These are phyloP conservation scores for Aspergillus caelatus DNA, from an alignment of 2,329 filamentous ascomycete species.

Conservation along the genomic window DNA sequence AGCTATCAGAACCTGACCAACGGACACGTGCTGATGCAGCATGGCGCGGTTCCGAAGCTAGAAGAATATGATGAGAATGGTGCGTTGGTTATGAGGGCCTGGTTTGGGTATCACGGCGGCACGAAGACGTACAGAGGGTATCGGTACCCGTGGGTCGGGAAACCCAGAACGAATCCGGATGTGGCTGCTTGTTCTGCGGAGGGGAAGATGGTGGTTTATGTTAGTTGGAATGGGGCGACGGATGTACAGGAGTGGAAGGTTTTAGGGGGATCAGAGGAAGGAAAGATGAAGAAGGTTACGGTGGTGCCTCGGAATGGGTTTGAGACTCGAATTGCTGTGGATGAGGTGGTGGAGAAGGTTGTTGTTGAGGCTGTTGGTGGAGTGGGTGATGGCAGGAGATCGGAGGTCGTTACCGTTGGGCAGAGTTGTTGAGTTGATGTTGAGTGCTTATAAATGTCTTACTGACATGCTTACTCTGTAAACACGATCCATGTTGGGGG, in stretches of 20 bases:
- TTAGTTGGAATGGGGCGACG: conserved; percentile 45
- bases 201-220: conserved; percentile 30
- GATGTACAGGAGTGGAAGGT: conserved; percentile 29
- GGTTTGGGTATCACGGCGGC: conserved; percentile 30
- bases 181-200: conserved; percentile 20
- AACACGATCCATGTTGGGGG: neutral
- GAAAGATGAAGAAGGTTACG: neutral
- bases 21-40: conserved; percentile 31
- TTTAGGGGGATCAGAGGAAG: neutral
- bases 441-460: neutral
- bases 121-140: conserved; percentile 34
- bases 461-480: neutral
- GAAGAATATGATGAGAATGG: conserved; percentile 35
- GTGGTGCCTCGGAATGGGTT: conserved; percentile 8
- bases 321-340: conserved; percentile 11
- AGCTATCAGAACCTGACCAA: conserved; percentile 27
- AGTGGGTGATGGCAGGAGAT: conserved; percentile 20
- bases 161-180: conserved; percentile 20
- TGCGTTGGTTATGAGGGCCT: conserved; percentile 32
- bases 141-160: conserved; percentile 25
- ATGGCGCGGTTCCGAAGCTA: conserved; percentile 36
- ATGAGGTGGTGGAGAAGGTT: conserved; percentile 8
- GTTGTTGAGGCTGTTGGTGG: conserved; percentile 25
- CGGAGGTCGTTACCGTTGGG: conserved; percentile 16
- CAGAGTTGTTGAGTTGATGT: conserved; percentile 15